Evolutionary conservation across 2,329 filamentous ascomycete species (phyloP).

Genomic region (Huntiella omanensis): DNA sequence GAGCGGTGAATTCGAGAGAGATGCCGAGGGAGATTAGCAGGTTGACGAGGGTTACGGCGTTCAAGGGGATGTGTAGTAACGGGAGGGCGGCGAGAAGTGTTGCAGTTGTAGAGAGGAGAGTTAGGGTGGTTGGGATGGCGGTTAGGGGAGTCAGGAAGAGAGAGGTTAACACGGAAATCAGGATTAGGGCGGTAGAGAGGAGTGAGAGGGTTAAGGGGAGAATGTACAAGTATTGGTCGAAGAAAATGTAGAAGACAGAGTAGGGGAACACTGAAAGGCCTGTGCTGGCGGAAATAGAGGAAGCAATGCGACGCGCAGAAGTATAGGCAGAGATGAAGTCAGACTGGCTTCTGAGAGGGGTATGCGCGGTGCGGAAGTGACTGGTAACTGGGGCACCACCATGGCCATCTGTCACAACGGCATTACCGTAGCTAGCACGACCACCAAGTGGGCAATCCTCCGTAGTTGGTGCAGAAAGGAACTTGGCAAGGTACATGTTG

Average conservation of each 20-base stretch:
- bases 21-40: slow-evolving; percentile 95
- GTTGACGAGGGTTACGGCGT: slow-evolving; percentile 89
- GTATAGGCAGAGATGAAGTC: slow-evolving; percentile 89
- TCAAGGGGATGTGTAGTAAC: slow-evolving; percentile 69
- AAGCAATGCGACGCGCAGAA: slow-evolving; percentile 70
- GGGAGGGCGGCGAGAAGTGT: slow-evolving; percentile 96
- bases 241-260: slow-evolving; percentile 97
- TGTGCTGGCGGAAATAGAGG: slow-evolving; percentile 52
- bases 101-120: slow-evolving; percentile 80
- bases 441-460: slow-evolving; percentile 77
- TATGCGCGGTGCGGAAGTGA: slow-evolving; percentile 84
- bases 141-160: slow-evolving; percentile 75
- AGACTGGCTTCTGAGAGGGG: slow-evolving; percentile 65
- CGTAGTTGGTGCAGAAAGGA: slow-evolving; percentile 61
- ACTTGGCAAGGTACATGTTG: slow-evolving; percentile 64
- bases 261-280: slow-evolving; percentile 83
- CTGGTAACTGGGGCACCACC: slow-evolving; percentile 54
- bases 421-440: slow-evolving; percentile 68
- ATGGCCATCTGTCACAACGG: slow-evolving; percentile 58
- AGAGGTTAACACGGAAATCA: slow-evolving; percentile 67
- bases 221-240: slow-evolving; percentile 87
- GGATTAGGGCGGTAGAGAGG: slow-evolving; percentile 62
- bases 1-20: slow-evolving; percentile 90
- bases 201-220: slow-evolving; percentile 61
- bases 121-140: slow-evolving; percentile 62